Evolutionary conservation across 2,329 filamentous ascomycete genomes (phyloP).

Genomic region (Cytospora piceicola): DNA sequence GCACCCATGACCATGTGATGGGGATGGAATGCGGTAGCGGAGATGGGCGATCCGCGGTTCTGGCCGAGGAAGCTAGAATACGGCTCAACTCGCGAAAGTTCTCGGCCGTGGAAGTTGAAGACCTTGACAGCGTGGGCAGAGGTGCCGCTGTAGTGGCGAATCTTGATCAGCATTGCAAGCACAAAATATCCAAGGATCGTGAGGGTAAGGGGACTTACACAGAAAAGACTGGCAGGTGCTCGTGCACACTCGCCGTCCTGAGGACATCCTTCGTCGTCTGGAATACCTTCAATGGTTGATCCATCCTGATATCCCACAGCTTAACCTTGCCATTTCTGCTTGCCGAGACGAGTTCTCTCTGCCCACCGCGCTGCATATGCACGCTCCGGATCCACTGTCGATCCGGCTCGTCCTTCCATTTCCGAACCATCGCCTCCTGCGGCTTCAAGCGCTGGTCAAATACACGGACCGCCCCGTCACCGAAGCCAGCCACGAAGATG

Average conservation of each 20-base stretch:
- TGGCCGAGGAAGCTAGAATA: constrained; percentile 87
- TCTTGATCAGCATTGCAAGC: constrained; percentile 36
- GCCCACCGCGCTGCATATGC: constrained; percentile 93
- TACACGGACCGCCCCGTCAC: constrained; percentile 90
- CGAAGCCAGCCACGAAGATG: constrained; percentile 94
- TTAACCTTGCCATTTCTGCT: constrained; percentile 92
- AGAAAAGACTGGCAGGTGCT: constrained; percentile 94
- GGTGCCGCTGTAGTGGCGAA: constrained; percentile 69
- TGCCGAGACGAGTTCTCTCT: constrained; percentile 87
- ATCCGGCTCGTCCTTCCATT: constrained; percentile 87
- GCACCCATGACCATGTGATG: constrained; percentile 91
- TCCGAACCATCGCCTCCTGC: constrained; percentile 90
- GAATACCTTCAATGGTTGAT: constrained; percentile 73
- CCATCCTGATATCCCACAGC: constrained; percentile 94
- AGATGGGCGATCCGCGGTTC: constrained; percentile 79
- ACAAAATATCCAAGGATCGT: not conserved
- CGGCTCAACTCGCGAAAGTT: constrained; percentile 83
- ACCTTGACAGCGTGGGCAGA: constrained; percentile 87
- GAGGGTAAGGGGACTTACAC: constrained; percentile 65
- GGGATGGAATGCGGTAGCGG: constrained; percentile 91
- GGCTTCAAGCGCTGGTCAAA: constrained; percentile 88
- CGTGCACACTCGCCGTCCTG: constrained; percentile 87
- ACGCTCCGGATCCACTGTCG: constrained; percentile 95
- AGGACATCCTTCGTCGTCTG: constrained; percentile 77
- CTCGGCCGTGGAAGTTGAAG: constrained; percentile 82